Base-by-base conservation (phyloP, 2,329 filamentous ascomycete genomes). In the Diplocarpon rosae region DNA sequence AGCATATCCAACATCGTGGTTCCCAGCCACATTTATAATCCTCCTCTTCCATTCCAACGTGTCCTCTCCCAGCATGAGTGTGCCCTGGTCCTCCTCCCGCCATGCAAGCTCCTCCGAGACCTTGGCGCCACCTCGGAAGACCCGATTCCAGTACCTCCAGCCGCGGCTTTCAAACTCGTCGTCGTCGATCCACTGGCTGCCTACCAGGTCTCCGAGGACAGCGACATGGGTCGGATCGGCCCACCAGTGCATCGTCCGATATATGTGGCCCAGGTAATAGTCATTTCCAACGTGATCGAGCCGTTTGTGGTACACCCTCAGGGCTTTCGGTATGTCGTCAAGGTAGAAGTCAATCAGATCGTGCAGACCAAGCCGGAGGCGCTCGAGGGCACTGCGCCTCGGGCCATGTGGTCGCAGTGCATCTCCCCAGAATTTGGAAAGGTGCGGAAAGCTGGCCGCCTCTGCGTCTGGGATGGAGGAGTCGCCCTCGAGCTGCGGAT, bases 1-100 rank as follows among this genome's bases (percentile, higher is more conserved):
- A 0, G 89, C 87, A 62, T 98, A 98, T 29, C 92, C 92, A 58
- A 98, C 81, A 63, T 98, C 92, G 61, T 98, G 92, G 59, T 98
- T 98, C 1, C 92, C 92, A 0, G 80, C 88, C 20, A 96, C 78
- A 55, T 95, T 93, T 61, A 98, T 87, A 51, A 95, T 72, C 44
- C 83, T 76, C 33, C 69, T 73, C n/a, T 71, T 65, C 92, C 92
- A 96, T 2, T 65, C 63, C 5, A 68, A 64, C 6, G 65, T 63
- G 46, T 75, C 69, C 37, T 63, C 61, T 28, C 63, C 63, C 5
- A 66, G 49, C 39, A 51, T 49, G 42, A 44, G 46, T 12, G 52
- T 48, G 42, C 48, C 37, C 16, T 59, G 47, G 28, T 67, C 66
- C 39, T 69, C 62, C 7, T 67, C 59, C 5, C 62, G 1, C 16